Percentiles rank a stretch among this genome's conserved stretches.
Conservation (phyloP, 2,329 filamentous ascomycete species). For the Claviceps digitariae region DNA sequence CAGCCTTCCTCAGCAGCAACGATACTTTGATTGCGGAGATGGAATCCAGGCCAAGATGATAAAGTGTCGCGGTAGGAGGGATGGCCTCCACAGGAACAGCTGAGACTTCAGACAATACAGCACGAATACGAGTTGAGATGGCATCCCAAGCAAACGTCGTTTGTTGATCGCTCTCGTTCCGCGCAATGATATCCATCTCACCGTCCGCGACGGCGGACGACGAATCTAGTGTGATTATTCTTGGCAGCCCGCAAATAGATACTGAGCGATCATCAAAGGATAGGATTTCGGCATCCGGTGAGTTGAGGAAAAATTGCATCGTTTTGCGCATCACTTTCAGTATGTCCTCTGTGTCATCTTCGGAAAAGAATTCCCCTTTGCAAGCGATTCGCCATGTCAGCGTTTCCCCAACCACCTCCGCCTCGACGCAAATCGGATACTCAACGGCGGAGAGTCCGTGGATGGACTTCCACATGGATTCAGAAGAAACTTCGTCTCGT, state of each 20-base stretch:
- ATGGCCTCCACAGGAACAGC: slow-evolving; percentile 46
- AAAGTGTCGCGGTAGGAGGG: slow-evolving; percentile 49
- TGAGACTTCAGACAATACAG: slow-evolving; percentile 43
- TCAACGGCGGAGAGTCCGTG: slow-evolving; percentile 56
- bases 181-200: neutral
- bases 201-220: neutral
- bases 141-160: slow-evolving; percentile 19
- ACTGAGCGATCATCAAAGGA: slow-evolving; percentile 36
- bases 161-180: neutral
- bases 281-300: slow-evolving; percentile 37
- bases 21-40: slow-evolving; percentile 82
- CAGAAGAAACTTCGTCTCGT: neutral
- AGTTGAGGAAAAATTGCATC: slow-evolving; percentile 40
- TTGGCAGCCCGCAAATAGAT: slow-evolving; percentile 51
- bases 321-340: slow-evolving; percentile 46
- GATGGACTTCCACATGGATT: slow-evolving; percentile 45
- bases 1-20: slow-evolving; percentile 51
- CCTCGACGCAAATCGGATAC: slow-evolving; percentile 70
- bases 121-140: slow-evolving; percentile 26
- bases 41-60: slow-evolving; percentile 79
- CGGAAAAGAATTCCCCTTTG: slow-evolving; percentile 40
- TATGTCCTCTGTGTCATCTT: slow-evolving; percentile 32
- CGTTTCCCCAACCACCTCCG: slow-evolving; percentile 44
- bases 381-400: slow-evolving; percentile 63
- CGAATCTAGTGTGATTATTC: slow-evolving; percentile 4